phyloP scores from a whole-genome alignment of 305 asterid species.

The Fraxinus velutina region DNA sequence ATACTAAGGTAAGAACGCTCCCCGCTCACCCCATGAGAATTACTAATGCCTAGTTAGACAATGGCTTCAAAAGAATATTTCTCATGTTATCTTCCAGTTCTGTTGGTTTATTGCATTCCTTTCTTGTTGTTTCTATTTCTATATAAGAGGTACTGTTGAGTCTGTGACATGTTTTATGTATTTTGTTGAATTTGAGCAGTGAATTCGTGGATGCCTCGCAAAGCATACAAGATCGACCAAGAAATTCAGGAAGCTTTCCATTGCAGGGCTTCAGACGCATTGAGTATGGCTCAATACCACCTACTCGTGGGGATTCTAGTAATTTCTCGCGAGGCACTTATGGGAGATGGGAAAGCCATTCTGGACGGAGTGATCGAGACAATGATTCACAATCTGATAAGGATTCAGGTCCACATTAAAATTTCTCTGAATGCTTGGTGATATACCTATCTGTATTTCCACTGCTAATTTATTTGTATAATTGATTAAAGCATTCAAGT shows the following conservation, averaged over 20 bases:
- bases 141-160: neutral
- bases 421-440: neutral
- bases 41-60: neutral
- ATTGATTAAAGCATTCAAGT: neutral
- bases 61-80: neutral
- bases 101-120: slow-evolving; percentile 9
- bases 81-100: neutral
- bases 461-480: neutral
- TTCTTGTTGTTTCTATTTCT: slow-evolving; percentile 13
- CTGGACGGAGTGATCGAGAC: slow-evolving; percentile 45
- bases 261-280: slow-evolving; percentile 39
- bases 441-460: neutral
- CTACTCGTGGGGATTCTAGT: slow-evolving; percentile 41
- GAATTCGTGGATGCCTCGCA: slow-evolving; percentile 39
- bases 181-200: slow-evolving; percentile 20
- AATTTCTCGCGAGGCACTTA: slow-evolving; percentile 27
- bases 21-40: neutral
- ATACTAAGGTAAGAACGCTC: slow-evolving; percentile 45
- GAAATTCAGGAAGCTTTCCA: slow-evolving; percentile 27
- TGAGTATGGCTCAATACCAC: slow-evolving; percentile 47
- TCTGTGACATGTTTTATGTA: slow-evolving; percentile 13
- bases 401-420: slow-evolving; percentile 37
- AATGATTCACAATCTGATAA: slow-evolving; percentile 41
- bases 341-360: slow-evolving; percentile 51
- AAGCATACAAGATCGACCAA: slow-evolving; percentile 32